These are phyloP conservation scores for Aphanomyces cochlioides DNA, from an alignment of 352 stramenopile species.

Conservation along the genomic window DNA sequence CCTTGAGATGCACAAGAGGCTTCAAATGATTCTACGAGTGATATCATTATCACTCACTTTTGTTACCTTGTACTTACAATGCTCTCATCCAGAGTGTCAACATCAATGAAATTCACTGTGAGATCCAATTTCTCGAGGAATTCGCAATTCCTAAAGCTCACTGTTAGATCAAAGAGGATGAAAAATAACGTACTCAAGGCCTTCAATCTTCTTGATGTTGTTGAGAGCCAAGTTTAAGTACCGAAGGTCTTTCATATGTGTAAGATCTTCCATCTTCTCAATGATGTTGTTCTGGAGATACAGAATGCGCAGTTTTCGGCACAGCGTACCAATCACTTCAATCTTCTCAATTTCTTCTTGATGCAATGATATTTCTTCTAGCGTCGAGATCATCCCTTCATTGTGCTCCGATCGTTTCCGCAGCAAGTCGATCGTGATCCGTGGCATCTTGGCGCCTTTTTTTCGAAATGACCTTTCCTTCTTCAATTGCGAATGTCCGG, in stretches of 20 bases:
- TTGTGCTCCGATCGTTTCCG: slow-evolving; percentile 93
- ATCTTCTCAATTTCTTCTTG: slow-evolving; percentile 93
- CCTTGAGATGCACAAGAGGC: slow-evolving; percentile 69
- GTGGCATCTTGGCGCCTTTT: slow-evolving; percentile 42
- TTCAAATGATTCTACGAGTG: slow-evolving; percentile 59
- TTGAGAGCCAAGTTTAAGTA: slow-evolving; percentile 96
- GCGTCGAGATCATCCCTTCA: slow-evolving; percentile 86
- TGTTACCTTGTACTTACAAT: slow-evolving; percentile 41
- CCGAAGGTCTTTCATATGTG: slow-evolving; percentile 90
- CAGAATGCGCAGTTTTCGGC: slow-evolving; percentile 90
- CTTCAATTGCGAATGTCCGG: neutral
- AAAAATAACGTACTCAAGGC: slow-evolving; percentile 36
- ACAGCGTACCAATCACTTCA: slow-evolving; percentile 84
- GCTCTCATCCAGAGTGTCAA: slow-evolving; percentile 85
- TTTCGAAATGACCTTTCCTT: slow-evolving; percentile 1
- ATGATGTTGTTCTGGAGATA: slow-evolving; percentile 98
- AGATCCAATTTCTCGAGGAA: slow-evolving; percentile 92
- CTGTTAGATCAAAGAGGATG: neutral
- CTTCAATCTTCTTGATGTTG: slow-evolving; percentile 90
- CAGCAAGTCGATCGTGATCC: slow-evolving; percentile 77
- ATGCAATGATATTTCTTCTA: slow-evolving; percentile 92
- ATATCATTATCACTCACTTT: slow-evolving; percentile 8
- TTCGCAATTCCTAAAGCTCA: slow-evolving; percentile 53
- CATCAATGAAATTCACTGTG: slow-evolving; percentile 94
- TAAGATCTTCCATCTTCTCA: slow-evolving; percentile 87